Base-by-base conservation (phyloP, 805 yeast species). In the Wickerhamiella occidentalis region DNA sequence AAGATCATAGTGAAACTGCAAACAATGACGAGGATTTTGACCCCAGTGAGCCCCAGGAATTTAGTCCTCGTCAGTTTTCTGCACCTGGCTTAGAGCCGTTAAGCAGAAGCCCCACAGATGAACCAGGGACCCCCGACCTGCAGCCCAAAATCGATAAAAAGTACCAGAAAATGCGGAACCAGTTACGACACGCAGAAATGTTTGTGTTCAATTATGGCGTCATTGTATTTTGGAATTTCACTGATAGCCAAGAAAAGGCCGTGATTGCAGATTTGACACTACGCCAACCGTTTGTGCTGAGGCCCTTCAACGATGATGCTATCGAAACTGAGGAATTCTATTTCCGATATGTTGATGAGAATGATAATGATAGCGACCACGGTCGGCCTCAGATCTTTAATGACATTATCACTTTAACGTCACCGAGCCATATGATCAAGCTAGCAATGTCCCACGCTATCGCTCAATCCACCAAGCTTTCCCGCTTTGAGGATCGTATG, bases 161-260 rank as follows among this genome's bases (percentile, higher is more conserved):
- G 51, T 68, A 74, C 45, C 47, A 45, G n/a, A 33, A 35, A 12
- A 45, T 45, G 47, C 41, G 47, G 13, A 37, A 45, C 40, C 47
- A 45, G 47, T 66, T 75, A 3, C 77, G 76, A 54, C 68, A 67
- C 49, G 74, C 96, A 0, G 97, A 90, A 60, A 74, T 92, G 71
- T 92, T 92, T 60, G 76, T 92, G 12, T 79, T 90, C 62, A 80
- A 78, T 48, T 92, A 92, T 62, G 98, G 98, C 18, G 94, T 90
- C 12, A 86, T 92, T n/a, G 96, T 92, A 18, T 88, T 92, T 60
- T 92, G 98, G 98, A 92, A 92, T 61, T 87, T 92, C 58, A 79
- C 90, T 2, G 96, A 87, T 61, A 71, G 77, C 6, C 96, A 92
- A 61, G 98, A 92, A 60, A 87, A 87, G 68, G 92, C 90, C 58